A percentile compares a stretch with the other conserved stretches of the same genome.
Conservation (phyloP, 2,329 filamentous ascomycete species). For the Ceratocystis lukuohia region DNA sequence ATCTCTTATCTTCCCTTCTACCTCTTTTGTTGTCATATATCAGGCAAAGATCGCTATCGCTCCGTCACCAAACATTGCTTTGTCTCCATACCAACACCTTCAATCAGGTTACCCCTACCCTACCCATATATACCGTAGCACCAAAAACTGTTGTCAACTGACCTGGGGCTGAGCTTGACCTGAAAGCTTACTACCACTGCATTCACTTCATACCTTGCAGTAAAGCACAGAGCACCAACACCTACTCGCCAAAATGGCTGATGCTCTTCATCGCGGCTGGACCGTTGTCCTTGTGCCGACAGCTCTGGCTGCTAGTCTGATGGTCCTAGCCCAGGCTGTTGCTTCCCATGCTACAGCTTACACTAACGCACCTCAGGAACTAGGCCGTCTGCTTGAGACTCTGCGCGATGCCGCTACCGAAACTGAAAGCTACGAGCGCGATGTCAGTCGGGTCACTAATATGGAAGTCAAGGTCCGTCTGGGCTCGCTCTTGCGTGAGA, state of each 20-base stretch:
- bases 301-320: constrained; percentile 42
- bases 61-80: neutral
- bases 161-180: neutral
- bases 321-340: constrained; percentile 40
- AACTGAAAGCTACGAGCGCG: constrained; percentile 50
- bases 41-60: neutral
- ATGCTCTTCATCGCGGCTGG: constrained; percentile 41
- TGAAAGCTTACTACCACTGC: neutral
- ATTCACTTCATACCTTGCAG: neutral
- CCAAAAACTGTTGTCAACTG: neutral
- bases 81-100: neutral
- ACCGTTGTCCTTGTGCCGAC: constrained; percentile 44
- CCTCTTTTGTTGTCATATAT: neutral
- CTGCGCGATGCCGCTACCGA: constrained; percentile 50
- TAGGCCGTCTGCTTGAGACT: constrained; percentile 44
- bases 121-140: constrained; percentile 2
- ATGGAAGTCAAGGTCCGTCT: constrained; percentile 51
- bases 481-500: constrained; percentile 44
- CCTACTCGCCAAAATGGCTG: constrained; percentile 30
- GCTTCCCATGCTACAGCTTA: constrained; percentile 43
- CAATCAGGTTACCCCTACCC: neutral
- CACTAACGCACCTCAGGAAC: constrained; percentile 43
- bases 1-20: neutral
- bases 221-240: neutral
- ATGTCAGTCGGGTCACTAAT: constrained; percentile 43